Evolutionary conservation across 139 green algal genomes (phyloP).

Genomic region (Ettlia oleoabundans): DNA sequence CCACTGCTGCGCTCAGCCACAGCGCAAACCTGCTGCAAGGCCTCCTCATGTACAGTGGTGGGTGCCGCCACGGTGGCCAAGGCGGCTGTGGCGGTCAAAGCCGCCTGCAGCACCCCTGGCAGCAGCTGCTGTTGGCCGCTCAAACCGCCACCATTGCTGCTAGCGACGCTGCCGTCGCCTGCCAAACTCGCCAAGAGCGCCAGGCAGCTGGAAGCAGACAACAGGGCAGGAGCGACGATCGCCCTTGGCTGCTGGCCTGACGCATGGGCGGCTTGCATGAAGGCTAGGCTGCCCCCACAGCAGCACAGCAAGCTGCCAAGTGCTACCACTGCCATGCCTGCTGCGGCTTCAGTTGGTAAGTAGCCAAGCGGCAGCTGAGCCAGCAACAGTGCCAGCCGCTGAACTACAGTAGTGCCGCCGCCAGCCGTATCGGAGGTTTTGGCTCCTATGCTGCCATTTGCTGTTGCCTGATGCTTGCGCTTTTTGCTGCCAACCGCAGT

Average conservation of each 20-base stretch:
- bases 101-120: neutral
- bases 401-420: neutral
- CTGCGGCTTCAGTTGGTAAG: neutral
- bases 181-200: neutral
- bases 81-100: neutral
- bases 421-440: no score
- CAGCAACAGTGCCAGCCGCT: neutral
- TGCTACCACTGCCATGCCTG: slow-evolving; percentile 1
- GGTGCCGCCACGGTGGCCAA: neutral
- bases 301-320: slow-evolving; percentile 7
- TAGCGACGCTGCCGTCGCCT: neutral
- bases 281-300: neutral
- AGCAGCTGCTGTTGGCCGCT: neutral
- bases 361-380: slow-evolving; percentile 4
- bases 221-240: neutral
- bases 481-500: neutral
- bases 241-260: neutral
- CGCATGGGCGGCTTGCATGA: neutral
- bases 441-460: neutral
- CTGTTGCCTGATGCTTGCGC: neutral
- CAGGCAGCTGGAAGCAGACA: neutral
- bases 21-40: neutral
- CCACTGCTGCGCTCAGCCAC: neutral
- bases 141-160: neutral
- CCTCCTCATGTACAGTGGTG: neutral